Conservation (phyloP, 2,329 filamentous ascomycete species). For the Byssoonygena ceratinophila region DNA sequence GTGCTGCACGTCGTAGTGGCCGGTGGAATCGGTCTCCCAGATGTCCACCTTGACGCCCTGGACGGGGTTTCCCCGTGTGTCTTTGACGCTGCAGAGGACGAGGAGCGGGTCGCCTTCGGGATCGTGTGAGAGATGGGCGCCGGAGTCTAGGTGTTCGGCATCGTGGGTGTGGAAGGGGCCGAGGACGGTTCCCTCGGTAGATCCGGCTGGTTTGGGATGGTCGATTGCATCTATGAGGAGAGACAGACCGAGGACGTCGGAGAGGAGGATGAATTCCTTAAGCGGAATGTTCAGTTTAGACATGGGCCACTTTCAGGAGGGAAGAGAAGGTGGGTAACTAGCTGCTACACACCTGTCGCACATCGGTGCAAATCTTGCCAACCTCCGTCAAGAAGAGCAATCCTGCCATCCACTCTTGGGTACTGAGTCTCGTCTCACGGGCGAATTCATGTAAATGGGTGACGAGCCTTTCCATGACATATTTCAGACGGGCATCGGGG, state of each 20-base stretch:
- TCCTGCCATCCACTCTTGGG: conserved; percentile 66
- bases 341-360: conserved; percentile 51
- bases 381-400: conserved; percentile 61
- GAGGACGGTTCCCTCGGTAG: conserved; percentile 69
- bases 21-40: conserved; percentile 75
- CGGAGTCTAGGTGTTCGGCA: conserved; percentile 47
- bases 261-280: conserved; percentile 70
- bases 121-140: conserved; percentile 56
- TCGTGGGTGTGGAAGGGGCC: conserved; percentile 79
- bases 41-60: conserved; percentile 62
- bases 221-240: conserved; percentile 73
- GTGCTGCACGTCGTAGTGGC: conserved; percentile 74
- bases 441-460: conserved; percentile 74
- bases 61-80: conserved; percentile 54
- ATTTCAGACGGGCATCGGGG: conserved; percentile 54
- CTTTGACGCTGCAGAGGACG: conserved; percentile 61
- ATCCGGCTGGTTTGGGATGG: conserved; percentile 61
- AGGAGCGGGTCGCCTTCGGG: conserved; percentile 59
- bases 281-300: no score
- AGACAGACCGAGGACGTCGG: conserved; percentile 67
- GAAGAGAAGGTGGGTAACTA: neutral
- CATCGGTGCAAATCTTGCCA: conserved; percentile 63
- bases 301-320: neutral
- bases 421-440: conserved; percentile 64
- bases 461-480: conserved; percentile 62